Evolutionary conservation across 202 grass and related monocot genomes (phyloP), one percentile per base, ranked within the genome.

Genomic region (Carex arenaria): DNA sequence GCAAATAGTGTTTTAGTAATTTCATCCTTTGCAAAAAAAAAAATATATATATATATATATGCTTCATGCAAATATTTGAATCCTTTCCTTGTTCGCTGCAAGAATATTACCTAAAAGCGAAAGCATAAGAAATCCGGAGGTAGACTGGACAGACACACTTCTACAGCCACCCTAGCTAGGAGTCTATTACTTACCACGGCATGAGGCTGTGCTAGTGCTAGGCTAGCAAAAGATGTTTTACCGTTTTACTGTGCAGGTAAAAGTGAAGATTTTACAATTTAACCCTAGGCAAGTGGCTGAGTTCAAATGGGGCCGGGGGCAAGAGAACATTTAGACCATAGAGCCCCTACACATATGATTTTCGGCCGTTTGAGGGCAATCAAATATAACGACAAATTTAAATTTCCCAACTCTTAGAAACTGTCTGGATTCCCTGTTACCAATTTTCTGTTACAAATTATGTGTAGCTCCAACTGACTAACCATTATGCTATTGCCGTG

Each of bases 321-420:
- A 38, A 43, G 54, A 59, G 13, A 17, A 31, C 20, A n/a, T 9
- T 31, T 84, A 62, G 43, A 83, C 66, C 18, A 51, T 22, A 42
- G 17, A 57, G 65, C 15, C 20, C 42, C 38, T 30, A 32, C 23
- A 23, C 64, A 45, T 43, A 51, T 55, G 28, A 19, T 84, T 77
- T 84, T 84, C 42, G 31, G 45, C 17, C 67, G n/a, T 78, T 57
- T 68, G 14, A 49, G 18, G 36, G 76, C 61, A 64, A 74, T 69
- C 17, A 69, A 69, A 18, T 84, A 49, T 47, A 62, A 74, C 83
- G 89, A 90, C 86, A 86, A 83, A 14, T 45, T 64, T 76, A 75
- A 63, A 83, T 86, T 52, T 72, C 84, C 86, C 52, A 84, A 70
- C 73, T 59, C 34, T 9, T 69, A 20, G 0, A 14, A 71, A 72